Evolutionary conservation across 345 rosid species (phyloP), one percentile per base, ranked within the genome.

Genomic region (Viola odorata): DNA sequence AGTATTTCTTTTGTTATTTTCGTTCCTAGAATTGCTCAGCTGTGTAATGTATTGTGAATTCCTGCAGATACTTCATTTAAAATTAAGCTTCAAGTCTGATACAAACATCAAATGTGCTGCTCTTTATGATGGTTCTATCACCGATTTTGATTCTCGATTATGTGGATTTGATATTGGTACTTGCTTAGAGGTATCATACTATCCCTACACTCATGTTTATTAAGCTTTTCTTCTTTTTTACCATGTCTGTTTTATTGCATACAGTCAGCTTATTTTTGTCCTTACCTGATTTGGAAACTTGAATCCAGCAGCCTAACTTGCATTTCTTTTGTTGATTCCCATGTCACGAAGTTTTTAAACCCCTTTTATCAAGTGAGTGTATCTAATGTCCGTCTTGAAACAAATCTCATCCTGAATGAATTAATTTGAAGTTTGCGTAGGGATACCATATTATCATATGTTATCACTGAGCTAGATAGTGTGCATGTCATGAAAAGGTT

Each of bases 81-180:
- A 94, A 77, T 73, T 94, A 63, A 77, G 77, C 77, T 60, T 52
- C 57, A 80, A 77, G 41, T 80, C 61, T 13, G 76, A 63, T 61
- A 38, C 70, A 51, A 60, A 73, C 56, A 67, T 90, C 76, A 75
- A 81, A 62, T 81, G 84, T 67, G 90, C 90, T 40, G 74, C 76
- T 58, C 96, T 94, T 41, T 94, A 83, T 73, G 86, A 86, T 70
- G 99, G 97, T 55, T 94, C 97, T 14, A 86, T 94, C 62, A 80
- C 82, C 45, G 80, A 65, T 47, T 83, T 83, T 58, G 97, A 94
- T 77, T 69, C 85, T 57, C 86, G 95, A 64, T 69, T 90, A 52
- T 5, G 77, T 47, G 81, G 85, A 59, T 66, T 86, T 70, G 96
- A 90, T 74, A 81, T 94, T 8, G 95, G 85, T 64, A 86, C 99